phyloP scores from a whole-genome alignment of 352 stramenopile species.

The Pythium volutum region DNA sequence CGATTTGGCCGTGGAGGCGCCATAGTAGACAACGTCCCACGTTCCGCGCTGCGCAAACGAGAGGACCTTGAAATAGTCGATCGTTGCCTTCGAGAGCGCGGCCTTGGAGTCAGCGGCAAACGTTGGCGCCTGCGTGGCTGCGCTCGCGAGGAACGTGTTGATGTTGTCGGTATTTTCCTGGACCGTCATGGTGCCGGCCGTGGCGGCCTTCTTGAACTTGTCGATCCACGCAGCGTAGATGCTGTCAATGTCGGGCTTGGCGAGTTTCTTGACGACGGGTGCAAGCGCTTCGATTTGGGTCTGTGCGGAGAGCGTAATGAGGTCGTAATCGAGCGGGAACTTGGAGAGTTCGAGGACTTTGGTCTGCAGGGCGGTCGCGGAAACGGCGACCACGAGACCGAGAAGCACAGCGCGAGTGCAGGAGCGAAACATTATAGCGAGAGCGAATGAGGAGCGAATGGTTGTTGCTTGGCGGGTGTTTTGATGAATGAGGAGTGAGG shows the following conservation, averaged over 20 bases:
- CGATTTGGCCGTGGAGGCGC: no score
- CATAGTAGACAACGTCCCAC: conserved; percentile 1
- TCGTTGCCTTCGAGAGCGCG: neutral
- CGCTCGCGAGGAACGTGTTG: neutral
- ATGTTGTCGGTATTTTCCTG: neutral
- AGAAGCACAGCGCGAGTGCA: neutral
- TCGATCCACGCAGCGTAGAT: neutral
- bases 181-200: neutral
- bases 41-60: neutral
- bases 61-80: neutral
- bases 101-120: neutral
- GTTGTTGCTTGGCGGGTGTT: no score
- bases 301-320: neutral
- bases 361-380: neutral
- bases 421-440: neutral
- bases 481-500: no score
- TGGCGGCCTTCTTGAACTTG: neutral
- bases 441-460: no score
- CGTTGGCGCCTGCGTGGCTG: neutral
- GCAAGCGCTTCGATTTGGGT: neutral
- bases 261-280: neutral
- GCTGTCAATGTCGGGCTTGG: neutral
- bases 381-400: neutral
- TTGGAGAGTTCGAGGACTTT: neutral
- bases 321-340: neutral